Evolutionary conservation across 257 asterid species (phyloP).

Genomic region (Solanum corneliomulleri): DNA sequence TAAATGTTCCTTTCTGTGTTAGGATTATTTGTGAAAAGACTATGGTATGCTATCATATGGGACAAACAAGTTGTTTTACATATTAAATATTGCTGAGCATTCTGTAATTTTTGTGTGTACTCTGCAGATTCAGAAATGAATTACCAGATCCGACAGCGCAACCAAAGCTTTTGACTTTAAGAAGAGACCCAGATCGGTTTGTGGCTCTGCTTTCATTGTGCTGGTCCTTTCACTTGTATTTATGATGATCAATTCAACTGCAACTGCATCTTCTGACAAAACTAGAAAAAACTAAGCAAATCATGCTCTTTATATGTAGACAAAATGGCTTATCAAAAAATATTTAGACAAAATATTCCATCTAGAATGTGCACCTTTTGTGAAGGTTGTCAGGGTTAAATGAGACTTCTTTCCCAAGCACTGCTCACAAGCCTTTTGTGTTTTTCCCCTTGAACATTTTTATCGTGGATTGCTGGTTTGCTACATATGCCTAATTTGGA

Average conservation of each 20-base stretch:
- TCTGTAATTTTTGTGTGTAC: not conserved
- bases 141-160: slow-evolving; percentile 97
- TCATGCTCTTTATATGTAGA: not conserved
- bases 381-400: not conserved
- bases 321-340: not conserved
- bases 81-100: not conserved
- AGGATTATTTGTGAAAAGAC: not conserved
- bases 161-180: slow-evolving; percentile 68
- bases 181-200: slow-evolving; percentile 85
- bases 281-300: not conserved
- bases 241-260: not conserved
- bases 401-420: not conserved
- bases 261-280: not conserved
- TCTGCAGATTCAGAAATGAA: slow-evolving; percentile 89
- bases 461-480: not conserved
- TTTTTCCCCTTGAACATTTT: not conserved
- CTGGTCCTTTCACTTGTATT: not conserved
- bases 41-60: not conserved
- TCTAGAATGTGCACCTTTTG: not conserved
- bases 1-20: not conserved
- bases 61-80: not conserved
- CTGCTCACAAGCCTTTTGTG: not conserved
- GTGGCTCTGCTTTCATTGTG: not conserved
- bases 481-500: not conserved
- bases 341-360: not conserved